Conservation (phyloP, 495 filamentous ascomycete genomes). For the Beverwykella pulmonaria region DNA sequence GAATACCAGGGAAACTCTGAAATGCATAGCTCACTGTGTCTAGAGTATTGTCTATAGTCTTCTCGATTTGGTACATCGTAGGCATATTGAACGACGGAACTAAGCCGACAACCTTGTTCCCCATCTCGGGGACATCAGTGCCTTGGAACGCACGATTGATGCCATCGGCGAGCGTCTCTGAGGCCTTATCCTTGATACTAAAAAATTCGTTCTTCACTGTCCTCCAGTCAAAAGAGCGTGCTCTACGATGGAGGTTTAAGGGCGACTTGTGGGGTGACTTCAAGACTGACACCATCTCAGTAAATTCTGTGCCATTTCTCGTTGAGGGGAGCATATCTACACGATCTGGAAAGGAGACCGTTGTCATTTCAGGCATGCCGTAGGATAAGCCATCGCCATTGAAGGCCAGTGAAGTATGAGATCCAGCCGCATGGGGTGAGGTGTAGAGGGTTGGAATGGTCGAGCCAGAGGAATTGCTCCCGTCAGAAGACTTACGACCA, state of each 20-base stretch:
- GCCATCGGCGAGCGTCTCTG: not conserved
- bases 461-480: no score
- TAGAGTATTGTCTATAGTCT: not conserved
- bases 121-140: constrained; percentile 11
- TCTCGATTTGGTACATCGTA: not conserved
- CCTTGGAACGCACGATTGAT: constrained; percentile 24
- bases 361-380: not conserved
- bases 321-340: not conserved
- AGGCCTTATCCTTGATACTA: not conserved
- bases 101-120: not conserved
- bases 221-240: not conserved
- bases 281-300: not conserved
- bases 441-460: no score
- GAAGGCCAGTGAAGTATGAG: not conserved
- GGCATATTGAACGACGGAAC: not conserved
- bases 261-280: not conserved
- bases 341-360: not conserved
- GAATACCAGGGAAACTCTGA: not conserved
- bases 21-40: constrained; percentile 5
- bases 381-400: not conserved
- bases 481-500: no score
- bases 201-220: not conserved
- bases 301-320: not conserved
- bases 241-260: not conserved
- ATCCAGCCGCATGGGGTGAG: no score